Conservation (phyloP, 805 yeast genomes). For the Kodamaea fukazawae region DNA sequence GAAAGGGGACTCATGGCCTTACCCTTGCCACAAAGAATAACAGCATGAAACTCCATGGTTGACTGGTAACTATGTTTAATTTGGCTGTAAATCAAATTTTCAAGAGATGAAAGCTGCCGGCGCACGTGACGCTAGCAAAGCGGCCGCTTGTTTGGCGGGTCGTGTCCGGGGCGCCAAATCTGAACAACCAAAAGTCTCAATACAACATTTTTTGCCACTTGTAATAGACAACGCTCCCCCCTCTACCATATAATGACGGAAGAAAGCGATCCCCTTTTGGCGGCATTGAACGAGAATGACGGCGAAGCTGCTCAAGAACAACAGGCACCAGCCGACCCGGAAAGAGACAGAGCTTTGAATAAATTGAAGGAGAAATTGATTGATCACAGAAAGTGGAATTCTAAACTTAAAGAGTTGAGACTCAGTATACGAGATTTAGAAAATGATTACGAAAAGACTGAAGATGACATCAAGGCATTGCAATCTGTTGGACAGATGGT, state of each 20-base stretch:
- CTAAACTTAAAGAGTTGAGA: slow-evolving; percentile 80
- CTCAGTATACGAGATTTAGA: slow-evolving; percentile 80
- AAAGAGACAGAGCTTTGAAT: slow-evolving; percentile 71
- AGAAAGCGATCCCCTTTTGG: slow-evolving; percentile 75
- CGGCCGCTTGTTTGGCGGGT: slow-evolving; percentile 2
- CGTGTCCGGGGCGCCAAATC: background rate
- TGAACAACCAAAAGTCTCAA: background rate
- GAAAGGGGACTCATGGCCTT: slow-evolving; percentile 69
- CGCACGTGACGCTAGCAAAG: slow-evolving; percentile 5
- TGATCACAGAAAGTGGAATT: slow-evolving; percentile 94
- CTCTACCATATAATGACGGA: slow-evolving; percentile 48
- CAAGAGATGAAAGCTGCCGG: background rate
- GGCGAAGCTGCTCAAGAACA: slow-evolving; percentile 8
- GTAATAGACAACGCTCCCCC: background rate
- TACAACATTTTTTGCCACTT: slow-evolving; percentile 5
- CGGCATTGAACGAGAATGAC: slow-evolving; percentile 52
- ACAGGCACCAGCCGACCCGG: slow-evolving; percentile 51
- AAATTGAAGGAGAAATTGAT: slow-evolving; percentile 80
- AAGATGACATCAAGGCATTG: slow-evolving; percentile 92
- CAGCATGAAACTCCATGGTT: slow-evolving; percentile 87
- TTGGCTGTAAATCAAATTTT: slow-evolving; percentile 5
- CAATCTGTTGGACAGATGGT: slow-evolving; percentile 97
- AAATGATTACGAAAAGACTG: slow-evolving; percentile 85
- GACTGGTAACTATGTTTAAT: background rate
- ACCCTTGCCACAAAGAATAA: slow-evolving; percentile 88